Percentiles rank a stretch among this genome's conserved stretches.
Conservation (phyloP, 441 rosid genomes). For the Populus trichocarpa region DNA sequence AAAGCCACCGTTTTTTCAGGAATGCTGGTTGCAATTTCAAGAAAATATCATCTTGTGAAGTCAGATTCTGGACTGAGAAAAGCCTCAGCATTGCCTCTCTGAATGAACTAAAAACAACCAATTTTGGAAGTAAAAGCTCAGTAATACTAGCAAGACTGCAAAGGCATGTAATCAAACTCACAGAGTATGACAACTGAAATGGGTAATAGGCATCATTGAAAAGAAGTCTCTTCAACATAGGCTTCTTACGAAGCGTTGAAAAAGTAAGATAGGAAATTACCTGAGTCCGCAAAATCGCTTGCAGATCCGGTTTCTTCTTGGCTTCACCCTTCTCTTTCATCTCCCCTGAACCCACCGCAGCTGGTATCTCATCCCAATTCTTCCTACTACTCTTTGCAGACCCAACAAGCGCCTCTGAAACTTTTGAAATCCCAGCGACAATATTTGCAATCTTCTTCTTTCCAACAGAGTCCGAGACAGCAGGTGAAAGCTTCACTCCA, state of each 20-base stretch:
- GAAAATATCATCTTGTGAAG: not conserved
- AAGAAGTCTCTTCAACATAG: not conserved
- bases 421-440: conserved; percentile 65
- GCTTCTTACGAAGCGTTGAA: not conserved
- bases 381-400: conserved; percentile 54
- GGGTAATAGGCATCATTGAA: not conserved
- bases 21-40: not conserved
- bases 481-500: conserved; percentile 59
- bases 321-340: conserved; percentile 42
- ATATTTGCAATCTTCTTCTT: conserved; percentile 79
- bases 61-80: not conserved
- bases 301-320: conserved; percentile 53
- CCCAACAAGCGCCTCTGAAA: conserved; percentile 60
- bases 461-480: conserved; percentile 56
- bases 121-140: not conserved
- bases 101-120: not conserved
- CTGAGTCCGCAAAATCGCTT: conserved; percentile 85
- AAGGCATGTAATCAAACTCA: not conserved
- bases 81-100: not conserved
- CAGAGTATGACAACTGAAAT: not conserved
- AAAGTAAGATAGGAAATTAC: conserved; percentile 19
- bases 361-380: conserved; percentile 63
- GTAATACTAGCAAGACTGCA: not conserved
- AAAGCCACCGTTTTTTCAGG: not conserved
- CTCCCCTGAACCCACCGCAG: conserved; percentile 30